Percentiles rank a stretch among this genome's conserved stretches.
Evolutionary conservation across 2,329 filamentous ascomycete species (phyloP).

Genomic region (Neoascochyta sp.): DNA sequence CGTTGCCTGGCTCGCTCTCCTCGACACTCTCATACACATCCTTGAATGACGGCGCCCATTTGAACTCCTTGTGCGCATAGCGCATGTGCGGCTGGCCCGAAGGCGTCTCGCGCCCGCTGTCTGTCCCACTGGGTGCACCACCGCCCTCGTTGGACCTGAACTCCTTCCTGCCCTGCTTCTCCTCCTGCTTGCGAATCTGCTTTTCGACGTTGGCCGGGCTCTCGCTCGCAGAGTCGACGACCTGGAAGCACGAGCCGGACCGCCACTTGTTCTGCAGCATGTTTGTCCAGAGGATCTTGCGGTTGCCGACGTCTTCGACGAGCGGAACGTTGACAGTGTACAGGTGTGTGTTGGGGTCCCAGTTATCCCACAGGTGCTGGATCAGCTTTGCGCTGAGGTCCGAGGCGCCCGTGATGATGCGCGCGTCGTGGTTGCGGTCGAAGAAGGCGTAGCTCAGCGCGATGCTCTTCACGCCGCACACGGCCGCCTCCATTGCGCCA

Average conservation of each 20-base stretch:
- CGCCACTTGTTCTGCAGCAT: conserved; percentile 92
- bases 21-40: conserved; percentile 89
- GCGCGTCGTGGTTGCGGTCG: conserved; percentile 74
- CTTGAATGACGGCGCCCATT: conserved; percentile 83
- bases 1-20: conserved; percentile 72
- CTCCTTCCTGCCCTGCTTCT: conserved; percentile 44
- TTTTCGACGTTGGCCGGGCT: conserved; percentile 65
- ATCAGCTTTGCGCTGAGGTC: conserved; percentile 71
- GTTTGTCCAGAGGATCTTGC: conserved; percentile 75
- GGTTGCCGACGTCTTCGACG: conserved; percentile 66
- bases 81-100: conserved; percentile 37
- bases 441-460: conserved; percentile 91
- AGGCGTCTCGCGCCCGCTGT: conserved; percentile 32
- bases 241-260: conserved; percentile 80
- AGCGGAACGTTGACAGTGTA: conserved; percentile 91
- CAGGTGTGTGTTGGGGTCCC: conserved; percentile 69
- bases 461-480: conserved; percentile 57
- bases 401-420: conserved; percentile 73
- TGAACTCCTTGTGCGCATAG: conserved; percentile 82
- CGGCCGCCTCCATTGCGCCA: conserved; percentile 49
- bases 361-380: conserved; percentile 72
- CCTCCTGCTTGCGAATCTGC: conserved; percentile 64
- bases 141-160: conserved; percentile 22
- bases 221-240: conserved; percentile 63
- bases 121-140: conserved; percentile 14